Conservation (phyloP, 495 filamentous ascomycete genomes). For the Trichoderma virens region DNA sequence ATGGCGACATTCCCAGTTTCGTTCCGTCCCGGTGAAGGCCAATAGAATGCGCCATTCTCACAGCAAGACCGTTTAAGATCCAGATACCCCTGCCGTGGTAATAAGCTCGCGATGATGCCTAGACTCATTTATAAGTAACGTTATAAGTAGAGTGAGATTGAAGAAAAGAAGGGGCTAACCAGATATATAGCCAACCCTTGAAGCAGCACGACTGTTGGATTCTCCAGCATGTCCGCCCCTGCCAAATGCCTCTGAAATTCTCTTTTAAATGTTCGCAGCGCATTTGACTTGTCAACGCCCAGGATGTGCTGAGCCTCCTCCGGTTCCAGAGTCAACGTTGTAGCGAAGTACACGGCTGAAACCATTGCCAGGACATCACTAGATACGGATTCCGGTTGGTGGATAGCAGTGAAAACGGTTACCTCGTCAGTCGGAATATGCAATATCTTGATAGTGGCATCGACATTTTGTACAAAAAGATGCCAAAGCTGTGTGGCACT, state of each 20-base stretch:
- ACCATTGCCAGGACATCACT: neutral
- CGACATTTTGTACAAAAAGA: constrained; percentile 7
- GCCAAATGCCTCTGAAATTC: neutral
- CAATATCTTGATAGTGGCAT: constrained; percentile 1
- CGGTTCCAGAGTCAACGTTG: constrained; percentile 4
- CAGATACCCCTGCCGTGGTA: constrained; percentile 17
- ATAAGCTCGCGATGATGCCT: constrained; percentile 27
- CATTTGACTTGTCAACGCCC: neutral
- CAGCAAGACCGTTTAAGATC: constrained; percentile 8
- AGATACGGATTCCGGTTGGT: constrained; percentile 5
- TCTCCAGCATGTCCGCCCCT: constrained; percentile 7
- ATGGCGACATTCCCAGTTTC: neutral
- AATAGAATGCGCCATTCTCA: constrained; percentile 28
- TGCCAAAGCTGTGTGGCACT: constrained; percentile 3
- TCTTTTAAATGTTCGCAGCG: constrained; percentile 6
- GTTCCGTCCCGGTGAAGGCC: constrained; percentile 20
- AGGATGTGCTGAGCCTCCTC: neutral
- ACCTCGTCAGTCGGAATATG: constrained; percentile 11
- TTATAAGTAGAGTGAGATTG: constrained; percentile 25
- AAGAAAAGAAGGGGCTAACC: neutral
- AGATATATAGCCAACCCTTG: constrained; percentile 19
- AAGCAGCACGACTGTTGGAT: constrained; percentile 18
- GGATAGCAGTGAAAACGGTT: constrained; percentile 7
- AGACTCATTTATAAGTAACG: constrained; percentile 25
- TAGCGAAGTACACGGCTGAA: constrained; percentile 10